These are phyloP conservation scores for Debaryomyces tyrocola DNA, from an alignment of 805 yeast genomes.

Conservation along the genomic window DNA sequence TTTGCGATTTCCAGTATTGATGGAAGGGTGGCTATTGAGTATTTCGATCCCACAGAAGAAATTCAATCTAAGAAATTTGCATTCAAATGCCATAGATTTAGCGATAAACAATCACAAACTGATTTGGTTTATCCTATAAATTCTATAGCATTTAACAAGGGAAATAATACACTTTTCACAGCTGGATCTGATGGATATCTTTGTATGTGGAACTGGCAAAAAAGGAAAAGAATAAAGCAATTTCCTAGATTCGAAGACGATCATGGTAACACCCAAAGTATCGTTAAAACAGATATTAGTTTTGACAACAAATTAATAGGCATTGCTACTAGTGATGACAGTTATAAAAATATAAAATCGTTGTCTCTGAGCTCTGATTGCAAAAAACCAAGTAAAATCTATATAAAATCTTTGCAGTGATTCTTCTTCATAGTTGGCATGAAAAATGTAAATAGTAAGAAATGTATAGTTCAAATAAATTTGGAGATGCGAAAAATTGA, in stretches of 20 bases:
- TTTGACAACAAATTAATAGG: conserved; percentile 23
- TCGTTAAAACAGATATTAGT: conserved; percentile 21
- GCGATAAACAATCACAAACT: conserved; percentile 35
- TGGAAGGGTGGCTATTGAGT: conserved; percentile 78
- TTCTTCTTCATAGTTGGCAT: not conserved
- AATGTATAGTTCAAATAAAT: no score
- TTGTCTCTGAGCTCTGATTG: conserved; percentile 7
- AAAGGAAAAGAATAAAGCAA: conserved; percentile 44
- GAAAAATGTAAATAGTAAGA: not conserved
- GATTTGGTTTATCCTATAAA: conserved; percentile 58
- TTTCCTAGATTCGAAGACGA: conserved; percentile 28
- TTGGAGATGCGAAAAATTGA: no score
- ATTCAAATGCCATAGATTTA: conserved; percentile 72
- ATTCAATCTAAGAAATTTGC: conserved; percentile 59
- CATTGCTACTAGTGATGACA: conserved; percentile 45
- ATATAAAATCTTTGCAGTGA: conserved; percentile 9
- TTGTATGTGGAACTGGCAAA: conserved; percentile 51
- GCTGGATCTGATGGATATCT: conserved; percentile 53
- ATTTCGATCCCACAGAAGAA: conserved; percentile 50
- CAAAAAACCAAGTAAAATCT: conserved; percentile 20
- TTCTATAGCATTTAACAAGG: conserved; percentile 42
- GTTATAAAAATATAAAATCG: conserved; percentile 25
- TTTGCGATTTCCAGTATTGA: conserved; percentile 75
- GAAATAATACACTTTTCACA: conserved; percentile 43
- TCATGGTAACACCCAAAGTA: conserved; percentile 19